Evolutionary conservation across 2,329 filamentous ascomycete genomes (phyloP), one percentile per base, ranked within the genome.

Genomic region (Fusarium udum): DNA sequence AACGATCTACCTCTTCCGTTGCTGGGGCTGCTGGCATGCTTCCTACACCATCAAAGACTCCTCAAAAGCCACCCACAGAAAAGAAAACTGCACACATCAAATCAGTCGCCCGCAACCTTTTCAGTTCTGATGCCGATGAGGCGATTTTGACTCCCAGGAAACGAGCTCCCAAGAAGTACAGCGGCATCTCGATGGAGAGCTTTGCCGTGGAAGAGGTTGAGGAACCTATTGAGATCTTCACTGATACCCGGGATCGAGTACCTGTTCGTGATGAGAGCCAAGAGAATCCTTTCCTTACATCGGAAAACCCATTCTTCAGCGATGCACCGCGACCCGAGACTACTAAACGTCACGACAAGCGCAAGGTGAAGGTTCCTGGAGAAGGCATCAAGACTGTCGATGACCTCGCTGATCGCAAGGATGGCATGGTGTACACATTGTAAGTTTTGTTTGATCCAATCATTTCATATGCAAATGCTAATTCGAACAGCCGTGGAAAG

Each of bases 31-130:
- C 81, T 61, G 86, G 85, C 71, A 92, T 93, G 87, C 88, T 95
- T 51, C 92, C 92, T 22, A 95, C 93, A 7, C 93, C 93, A 5
- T 88, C 90, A 73, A 95, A 95, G 84, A 95, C 93, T 7, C 93
- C 91, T 7, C 87, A 88, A 81, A 93, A 92, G 84, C 85, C 87
- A 52, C 85, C 86, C 3, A 85, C 84, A 24, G 83, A 84, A 76
- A 85, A 88, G 78, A 84, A 84, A 32, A 82, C 85, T 58, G 84
- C 86, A 69, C 85, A 85, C 55, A 85, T 91, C 64, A 84, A 85
- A 55, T 82, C 85, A 4, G 84, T 92, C 71, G 87, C 90, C 34
- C 87, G 89, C 79, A 91, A 87, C 78, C 84, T 93, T 22, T 92
- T 93, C 69, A 83, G 87, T n/a, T 83, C 85, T 52, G 85, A 90